Evolutionary conservation across 306 rosid species (phyloP), one percentile per base, ranked within the genome.

Genomic region (Malus sylvestris): DNA sequence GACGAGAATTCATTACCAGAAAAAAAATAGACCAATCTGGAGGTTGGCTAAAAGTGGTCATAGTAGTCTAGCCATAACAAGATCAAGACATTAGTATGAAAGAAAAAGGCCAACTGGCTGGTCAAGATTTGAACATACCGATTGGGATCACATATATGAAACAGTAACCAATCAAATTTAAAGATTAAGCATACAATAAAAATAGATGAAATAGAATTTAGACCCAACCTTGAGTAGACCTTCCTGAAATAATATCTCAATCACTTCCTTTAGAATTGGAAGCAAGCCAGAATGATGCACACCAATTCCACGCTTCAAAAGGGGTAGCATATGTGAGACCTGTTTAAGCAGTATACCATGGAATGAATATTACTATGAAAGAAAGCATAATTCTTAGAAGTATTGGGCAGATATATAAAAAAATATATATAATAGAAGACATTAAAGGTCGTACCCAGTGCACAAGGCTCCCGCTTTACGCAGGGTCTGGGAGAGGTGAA

Each of bases 251-350:
- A 95, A 68, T 72, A 95, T 90, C 85, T 95, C 98, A 68, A 95
- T 95, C 55, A 95, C 97, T 86, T 95, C 98, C 87, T 92, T 95
- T 74, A 95, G 74, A 86, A 95, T 95, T 80, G 98, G 98, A 72
- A 95, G 96, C 89, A 95, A 88, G 63, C 98, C 98, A 67, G 98
- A 95, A 84, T 95, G 98, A 89, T 95, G 98, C 40, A 95, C 97
- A 61, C 98, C 98, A 68, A 95, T 92, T 80, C 97, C 98, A 81
- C 97, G 96, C 79, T 90, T 92, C 85, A 95, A 87, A 82, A 92
- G 93, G 71, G 98, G 98, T 71, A 95, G 73, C 90, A 95, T 92
- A 85, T 86, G 86, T 8, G 93, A 87, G 71, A 92, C 98, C 98
- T 95, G 75, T 69, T 60, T 35, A 44, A 62, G 72, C 19, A 84